Evolutionary conservation across 768 basidiomycete genomes (phyloP).

Genomic region (Termitomyces sp.): DNA sequence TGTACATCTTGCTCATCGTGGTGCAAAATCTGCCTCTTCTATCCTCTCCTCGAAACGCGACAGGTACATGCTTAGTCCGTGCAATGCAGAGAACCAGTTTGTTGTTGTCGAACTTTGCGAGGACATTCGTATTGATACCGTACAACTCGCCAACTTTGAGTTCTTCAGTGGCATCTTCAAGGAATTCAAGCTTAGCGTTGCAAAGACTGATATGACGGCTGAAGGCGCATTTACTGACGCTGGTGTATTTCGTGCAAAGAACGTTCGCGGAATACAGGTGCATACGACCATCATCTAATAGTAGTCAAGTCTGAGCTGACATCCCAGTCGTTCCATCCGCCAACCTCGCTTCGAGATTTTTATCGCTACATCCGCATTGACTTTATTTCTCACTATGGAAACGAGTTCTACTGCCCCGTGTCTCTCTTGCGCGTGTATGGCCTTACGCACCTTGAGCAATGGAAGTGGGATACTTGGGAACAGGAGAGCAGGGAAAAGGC

Average conservation of each 20-base stretch:
- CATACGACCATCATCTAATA: conserved; percentile 22
- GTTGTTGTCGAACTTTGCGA: conserved; percentile 97
- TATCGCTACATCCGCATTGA: conserved; percentile 94
- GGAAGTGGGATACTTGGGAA: conserved; percentile 89
- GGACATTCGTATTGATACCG: conserved; percentile 93
- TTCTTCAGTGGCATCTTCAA: conserved; percentile 97
- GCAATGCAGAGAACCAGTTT: conserved; percentile 61
- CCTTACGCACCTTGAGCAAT: conserved; percentile 93
- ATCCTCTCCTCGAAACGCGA: conserved; percentile 90
- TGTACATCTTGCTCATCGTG: conserved; percentile 78
- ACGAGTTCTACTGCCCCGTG: conserved; percentile 95
- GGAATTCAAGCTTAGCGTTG: conserved; percentile 82
- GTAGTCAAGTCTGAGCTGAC: background rate
- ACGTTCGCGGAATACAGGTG: conserved; percentile 88
- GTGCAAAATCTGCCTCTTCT: conserved; percentile 77
- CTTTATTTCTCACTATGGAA: conserved; percentile 90
- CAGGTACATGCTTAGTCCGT: conserved; percentile 96
- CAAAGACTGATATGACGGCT: conserved; percentile 72
- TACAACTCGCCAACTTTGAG: conserved; percentile 95
- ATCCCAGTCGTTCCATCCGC: conserved; percentile 72
- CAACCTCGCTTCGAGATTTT: conserved; percentile 72
- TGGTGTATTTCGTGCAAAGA: conserved; percentile 83
- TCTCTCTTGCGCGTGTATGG: conserved; percentile 93
- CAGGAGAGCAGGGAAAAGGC: conserved; percentile 48
- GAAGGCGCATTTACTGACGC: conserved; percentile 66